Percentiles rank a stretch among this genome's conserved stretches.
These are phyloP conservation scores for Anacardium occidentale DNA, from an alignment of 345 rosid genomes.

Conservation along the genomic window DNA sequence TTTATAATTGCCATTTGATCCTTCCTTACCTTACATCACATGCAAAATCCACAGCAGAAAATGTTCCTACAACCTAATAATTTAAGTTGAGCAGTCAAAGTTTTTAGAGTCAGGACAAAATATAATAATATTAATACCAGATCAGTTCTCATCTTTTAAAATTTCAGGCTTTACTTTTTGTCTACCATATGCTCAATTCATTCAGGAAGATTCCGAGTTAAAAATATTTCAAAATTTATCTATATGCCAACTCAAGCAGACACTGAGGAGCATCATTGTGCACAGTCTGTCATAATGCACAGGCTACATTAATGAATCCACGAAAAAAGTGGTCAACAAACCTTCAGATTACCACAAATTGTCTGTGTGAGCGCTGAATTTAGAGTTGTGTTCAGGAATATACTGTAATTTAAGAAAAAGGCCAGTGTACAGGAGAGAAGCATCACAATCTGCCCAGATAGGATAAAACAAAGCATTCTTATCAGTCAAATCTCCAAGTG, in stretches of 20 bases:
- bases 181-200: neutral
- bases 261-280: neutral
- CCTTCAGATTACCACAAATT: conserved; percentile 97
- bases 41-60: neutral
- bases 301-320: neutral
- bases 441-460: conserved; percentile 60
- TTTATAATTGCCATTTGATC: neutral
- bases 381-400: conserved; percentile 93
- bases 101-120: neutral
- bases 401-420: conserved; percentile 92
- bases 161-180: neutral
- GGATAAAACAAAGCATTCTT: conserved; percentile 2
- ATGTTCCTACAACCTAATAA: neutral
- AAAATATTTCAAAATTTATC: neutral
- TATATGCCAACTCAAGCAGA: neutral
- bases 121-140: neutral
- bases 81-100: neutral
- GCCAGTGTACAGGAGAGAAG: conserved; percentile 79
- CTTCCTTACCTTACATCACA: neutral
- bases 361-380: conserved; percentile 97
- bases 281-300: neutral
- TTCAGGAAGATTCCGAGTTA: neutral
- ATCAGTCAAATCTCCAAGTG: conserved; percentile 2
- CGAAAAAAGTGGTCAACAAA: conserved; percentile 21
- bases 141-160: neutral